Evolutionary conservation across 2,329 filamentous ascomycete genomes (phyloP).

Genomic region (Mycogone perniciosa): DNA sequence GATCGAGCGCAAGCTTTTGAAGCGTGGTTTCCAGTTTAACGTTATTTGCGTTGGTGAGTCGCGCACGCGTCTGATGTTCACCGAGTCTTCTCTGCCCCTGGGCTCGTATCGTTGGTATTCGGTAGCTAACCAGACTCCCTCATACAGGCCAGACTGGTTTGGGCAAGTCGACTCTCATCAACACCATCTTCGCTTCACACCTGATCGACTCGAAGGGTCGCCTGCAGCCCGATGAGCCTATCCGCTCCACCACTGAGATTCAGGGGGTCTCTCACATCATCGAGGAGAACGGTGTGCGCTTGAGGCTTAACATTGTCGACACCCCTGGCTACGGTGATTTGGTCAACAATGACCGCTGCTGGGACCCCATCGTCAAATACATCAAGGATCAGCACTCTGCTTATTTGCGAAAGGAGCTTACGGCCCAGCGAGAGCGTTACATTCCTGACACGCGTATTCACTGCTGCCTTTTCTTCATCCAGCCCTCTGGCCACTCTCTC

Average conservation of each 20-base stretch:
- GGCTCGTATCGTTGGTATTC: background rate
- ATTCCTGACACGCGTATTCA: slow-evolving; percentile 99
- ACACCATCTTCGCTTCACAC: slow-evolving; percentile 99
- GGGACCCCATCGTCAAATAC: slow-evolving; percentile 99
- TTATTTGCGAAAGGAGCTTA: slow-evolving; percentile 98
- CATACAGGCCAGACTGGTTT: slow-evolving; percentile 87
- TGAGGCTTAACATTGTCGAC: slow-evolving; percentile 97
- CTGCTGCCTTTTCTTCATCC: slow-evolving; percentile 99
- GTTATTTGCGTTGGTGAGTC: slow-evolving; percentile 96
- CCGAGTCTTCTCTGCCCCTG: background rate
- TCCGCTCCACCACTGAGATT: slow-evolving; percentile 95
- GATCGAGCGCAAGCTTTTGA: slow-evolving; percentile 99
- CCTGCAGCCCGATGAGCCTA: slow-evolving; percentile 82
- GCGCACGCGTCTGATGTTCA: background rate
- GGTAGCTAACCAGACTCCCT: slow-evolving; percentile 13
- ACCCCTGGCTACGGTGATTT: slow-evolving; percentile 97
- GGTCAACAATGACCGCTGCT: slow-evolving; percentile 99
- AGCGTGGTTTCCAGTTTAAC: slow-evolving; percentile 99
- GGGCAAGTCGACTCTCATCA: slow-evolving; percentile 98
- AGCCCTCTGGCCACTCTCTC: slow-evolving; percentile 93
- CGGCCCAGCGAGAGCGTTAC: slow-evolving; percentile 96
- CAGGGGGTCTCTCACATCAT: slow-evolving; percentile 97
- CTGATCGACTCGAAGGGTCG: slow-evolving; percentile 98
- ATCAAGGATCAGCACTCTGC: slow-evolving; percentile 99
- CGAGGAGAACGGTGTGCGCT: slow-evolving; percentile 97